phyloP scores from a whole-genome alignment of 176 grass and related monocot genomes.

The Neostapfia colusana region DNA sequence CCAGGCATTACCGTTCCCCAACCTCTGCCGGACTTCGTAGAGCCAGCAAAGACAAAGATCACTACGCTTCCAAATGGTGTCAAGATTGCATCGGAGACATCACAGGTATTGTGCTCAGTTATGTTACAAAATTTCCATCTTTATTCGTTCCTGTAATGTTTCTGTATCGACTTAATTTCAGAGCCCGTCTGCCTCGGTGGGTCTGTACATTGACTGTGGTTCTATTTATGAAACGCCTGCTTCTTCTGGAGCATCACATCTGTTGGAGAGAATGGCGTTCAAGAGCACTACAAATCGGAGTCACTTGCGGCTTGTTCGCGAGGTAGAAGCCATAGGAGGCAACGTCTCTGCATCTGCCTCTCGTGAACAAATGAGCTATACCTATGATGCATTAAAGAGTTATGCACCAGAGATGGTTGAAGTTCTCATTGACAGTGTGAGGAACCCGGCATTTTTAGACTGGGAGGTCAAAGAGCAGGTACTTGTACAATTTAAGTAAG shows the following conservation, averaged over 20 bases:
- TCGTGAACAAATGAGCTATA: conserved; percentile 85
- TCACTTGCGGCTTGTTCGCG: conserved; percentile 73
- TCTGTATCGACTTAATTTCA: conserved; percentile 41
- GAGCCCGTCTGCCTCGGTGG: conserved; percentile 62
- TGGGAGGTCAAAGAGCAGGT: conserved; percentile 83
- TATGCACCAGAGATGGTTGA: conserved; percentile 72
- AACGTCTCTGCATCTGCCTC: conserved; percentile 74
- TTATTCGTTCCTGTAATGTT: conserved; percentile 19
- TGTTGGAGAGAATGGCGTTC: conserved; percentile 86
- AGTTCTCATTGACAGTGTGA: conserved; percentile 70
- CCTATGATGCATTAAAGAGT: conserved; percentile 72
- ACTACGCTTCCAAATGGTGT: conserved; percentile 79
- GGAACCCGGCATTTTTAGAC: conserved; percentile 64
- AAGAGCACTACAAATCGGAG: conserved; percentile 69
- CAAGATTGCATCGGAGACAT: conserved; percentile 66
- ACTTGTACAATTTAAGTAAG: conserved; percentile 6
- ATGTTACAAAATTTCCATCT: conserved; percentile 9
- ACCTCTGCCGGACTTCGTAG: conserved; percentile 61
- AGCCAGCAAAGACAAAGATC: conserved; percentile 59
- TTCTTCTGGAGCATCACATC: conserved; percentile 65
- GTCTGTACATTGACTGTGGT: conserved; percentile 81
- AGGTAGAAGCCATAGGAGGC: conserved; percentile 80
- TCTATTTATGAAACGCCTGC: conserved; percentile 68
- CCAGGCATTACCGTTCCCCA: conserved; percentile 44
- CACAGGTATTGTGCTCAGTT: conserved; percentile 37